These are phyloP conservation scores for Ogataea nakhonphanomensis DNA, from an alignment of 805 yeast species.

Conservation along the genomic window DNA sequence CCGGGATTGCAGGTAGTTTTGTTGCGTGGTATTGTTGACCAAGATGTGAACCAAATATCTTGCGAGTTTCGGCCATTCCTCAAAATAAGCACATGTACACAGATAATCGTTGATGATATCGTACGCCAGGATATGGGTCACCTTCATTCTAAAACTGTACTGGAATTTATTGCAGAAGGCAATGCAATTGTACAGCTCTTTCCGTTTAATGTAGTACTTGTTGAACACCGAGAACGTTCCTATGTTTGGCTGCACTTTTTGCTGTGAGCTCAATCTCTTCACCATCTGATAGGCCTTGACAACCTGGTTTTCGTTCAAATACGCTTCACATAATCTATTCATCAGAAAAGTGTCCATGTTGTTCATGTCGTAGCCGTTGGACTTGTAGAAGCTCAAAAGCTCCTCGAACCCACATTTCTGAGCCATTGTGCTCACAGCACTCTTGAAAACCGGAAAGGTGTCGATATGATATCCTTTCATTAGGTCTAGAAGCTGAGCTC, in stretches of 20 bases:
- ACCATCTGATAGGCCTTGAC: conserved; percentile 22
- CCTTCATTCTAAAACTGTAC: conserved; percentile 10
- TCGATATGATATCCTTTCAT: conserved; percentile 24
- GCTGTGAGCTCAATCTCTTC: conserved; percentile 1
- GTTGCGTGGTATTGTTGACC: conserved; percentile 6
- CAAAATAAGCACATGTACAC: conserved; percentile 21
- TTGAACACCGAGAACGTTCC: conserved; percentile 23
- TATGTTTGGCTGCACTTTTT: conserved; percentile 6
- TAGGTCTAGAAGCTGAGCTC: conserved; percentile 19
- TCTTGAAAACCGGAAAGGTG: conserved; percentile 22
- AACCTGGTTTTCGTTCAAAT: conserved; percentile 13
- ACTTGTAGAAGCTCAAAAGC: conserved; percentile 15
- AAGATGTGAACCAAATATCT: conserved; percentile 15
- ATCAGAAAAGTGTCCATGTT: conserved; percentile 15
- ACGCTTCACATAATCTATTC: conserved; percentile 22
- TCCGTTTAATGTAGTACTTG: conserved; percentile 19
- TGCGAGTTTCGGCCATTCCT: conserved; percentile 24
- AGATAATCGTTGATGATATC: conserved; percentile 21
- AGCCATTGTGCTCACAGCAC: conserved; percentile 17
- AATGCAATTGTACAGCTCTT: conserved; percentile 24
- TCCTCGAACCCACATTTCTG: conserved; percentile 14
- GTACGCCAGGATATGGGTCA: conserved; percentile 15
- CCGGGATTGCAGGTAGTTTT: conserved; percentile 9
- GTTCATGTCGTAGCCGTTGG: conserved; percentile 12
- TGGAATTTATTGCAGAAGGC: conserved; percentile 25